Evolutionary conservation across 441 rosid genomes (phyloP), one percentile per base, ranked within the genome.

Genomic region (Breynia disticha): DNA sequence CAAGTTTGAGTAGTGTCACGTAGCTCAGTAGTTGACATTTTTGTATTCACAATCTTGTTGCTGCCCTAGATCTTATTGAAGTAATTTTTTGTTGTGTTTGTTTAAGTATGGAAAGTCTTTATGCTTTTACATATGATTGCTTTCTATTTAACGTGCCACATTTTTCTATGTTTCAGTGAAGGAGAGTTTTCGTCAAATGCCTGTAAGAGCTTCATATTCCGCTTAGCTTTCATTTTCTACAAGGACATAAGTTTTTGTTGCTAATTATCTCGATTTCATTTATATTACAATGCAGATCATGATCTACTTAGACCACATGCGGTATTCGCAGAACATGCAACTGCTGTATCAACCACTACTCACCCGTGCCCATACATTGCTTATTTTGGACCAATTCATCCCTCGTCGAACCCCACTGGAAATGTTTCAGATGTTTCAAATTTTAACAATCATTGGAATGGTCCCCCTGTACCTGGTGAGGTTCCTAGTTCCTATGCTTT

Each of bases 321-420:
- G 48, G 67, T 82, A 52, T 93, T 80, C 42, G 66, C 95, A 3
- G 97, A 86, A 65, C 93, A 79, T 54, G 59, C 95, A 21, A 72
- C 81, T 12, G 64, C 70, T 14, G 82, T 78, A 20, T 74, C 94
- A 62, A 76, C 99, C 41, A 76, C 90, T 22, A 66, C 79, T 50
- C 91, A 84, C 64, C 83, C 90, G 42, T 93, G 97, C 71, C 98
- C 98, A 18, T 88, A 88, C 62, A 63, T 93, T 61, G 79, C 95
- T 62, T 93, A 93, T 66, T 60, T 86, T 64, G 96, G 91, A 50
- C 95, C 98, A 19, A 63, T 83, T 64, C 88, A 81, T 61, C 90
- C 97, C 0, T 81, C 98, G 55, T 81, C 97, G 39, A 86, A 72
- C 76, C 69, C 90, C 21, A 72, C 68, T 76, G 78, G 74, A 57